Conservation (phyloP, 1,284 basidiomycete genomes). For the Polyporus tsugae region DNA sequence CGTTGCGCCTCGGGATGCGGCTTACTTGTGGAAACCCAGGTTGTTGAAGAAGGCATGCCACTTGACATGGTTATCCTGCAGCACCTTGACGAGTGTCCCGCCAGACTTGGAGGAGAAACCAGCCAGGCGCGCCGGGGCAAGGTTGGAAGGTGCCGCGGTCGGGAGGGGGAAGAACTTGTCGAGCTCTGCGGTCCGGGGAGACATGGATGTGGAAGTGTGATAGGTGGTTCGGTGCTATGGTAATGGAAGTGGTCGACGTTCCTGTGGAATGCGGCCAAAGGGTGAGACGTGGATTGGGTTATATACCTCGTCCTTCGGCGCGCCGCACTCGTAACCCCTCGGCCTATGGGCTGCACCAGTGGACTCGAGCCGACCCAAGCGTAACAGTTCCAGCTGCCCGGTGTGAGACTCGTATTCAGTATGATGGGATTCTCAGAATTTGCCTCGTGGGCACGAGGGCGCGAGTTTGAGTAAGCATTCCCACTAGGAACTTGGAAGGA, state of each 20-base stretch:
- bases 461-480: slow-evolving; percentile 1
- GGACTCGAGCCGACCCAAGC: not conserved
- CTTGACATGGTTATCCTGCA: slow-evolving; percentile 64
- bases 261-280: not conserved
- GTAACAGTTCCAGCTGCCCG: not conserved
- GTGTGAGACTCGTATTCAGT: not conserved
- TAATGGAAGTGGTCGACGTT: not conserved
- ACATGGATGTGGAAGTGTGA: not conserved
- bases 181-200: not conserved
- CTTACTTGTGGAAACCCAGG: slow-evolving; percentile 63
- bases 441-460: not conserved
- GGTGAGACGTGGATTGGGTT: not conserved
- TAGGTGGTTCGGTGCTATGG: not conserved
- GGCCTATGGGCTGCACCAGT: not conserved
- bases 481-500: slow-evolving; percentile 2
- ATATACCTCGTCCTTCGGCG: not conserved
- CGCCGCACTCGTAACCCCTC: not conserved
- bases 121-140: not conserved
- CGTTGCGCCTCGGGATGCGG: not conserved
- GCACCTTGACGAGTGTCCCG: slow-evolving; percentile 18
- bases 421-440: not conserved
- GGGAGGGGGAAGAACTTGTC: slow-evolving; percentile 10
- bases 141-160: not conserved
- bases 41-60: slow-evolving; percentile 73
- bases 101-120: not conserved